Evolutionary conservation across 225 moss, liverwort and hornwort species (phyloP).

Genomic region (Takakia lepidozioides): DNA sequence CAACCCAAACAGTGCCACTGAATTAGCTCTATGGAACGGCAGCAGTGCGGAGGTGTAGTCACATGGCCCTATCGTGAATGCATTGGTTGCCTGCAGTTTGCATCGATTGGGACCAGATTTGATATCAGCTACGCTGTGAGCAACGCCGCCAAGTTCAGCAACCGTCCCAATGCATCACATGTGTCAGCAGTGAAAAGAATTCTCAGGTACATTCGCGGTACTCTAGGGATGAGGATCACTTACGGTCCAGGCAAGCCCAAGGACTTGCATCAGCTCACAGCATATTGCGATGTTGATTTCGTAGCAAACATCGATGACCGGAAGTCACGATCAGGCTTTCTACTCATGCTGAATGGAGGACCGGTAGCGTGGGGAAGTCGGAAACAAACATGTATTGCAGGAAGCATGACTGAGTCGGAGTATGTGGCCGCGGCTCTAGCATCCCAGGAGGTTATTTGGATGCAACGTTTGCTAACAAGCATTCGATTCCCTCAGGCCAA

Average conservation of each 20-base stretch:
- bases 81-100: background rate
- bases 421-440: background rate
- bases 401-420: background rate
- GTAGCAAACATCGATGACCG: background rate
- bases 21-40: background rate
- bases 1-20: background rate
- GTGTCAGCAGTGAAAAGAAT: background rate
- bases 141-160: background rate
- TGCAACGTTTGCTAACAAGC: background rate
- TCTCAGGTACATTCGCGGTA: background rate
- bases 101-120: background rate
- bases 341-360: background rate
- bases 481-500: background rate
- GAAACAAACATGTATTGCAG: constrained; percentile 1
- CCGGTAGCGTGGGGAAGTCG: background rate
- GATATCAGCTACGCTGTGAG: background rate
- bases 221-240: background rate
- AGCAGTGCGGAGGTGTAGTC: background rate
- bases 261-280: background rate
- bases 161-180: background rate
- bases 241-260: background rate
- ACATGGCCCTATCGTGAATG: background rate
- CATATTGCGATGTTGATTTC: constrained; percentile 5
- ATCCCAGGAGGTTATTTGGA: background rate
- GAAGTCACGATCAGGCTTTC: background rate